Conservation (phyloP, 345 rosid genomes). For the Brassica incana region DNA sequence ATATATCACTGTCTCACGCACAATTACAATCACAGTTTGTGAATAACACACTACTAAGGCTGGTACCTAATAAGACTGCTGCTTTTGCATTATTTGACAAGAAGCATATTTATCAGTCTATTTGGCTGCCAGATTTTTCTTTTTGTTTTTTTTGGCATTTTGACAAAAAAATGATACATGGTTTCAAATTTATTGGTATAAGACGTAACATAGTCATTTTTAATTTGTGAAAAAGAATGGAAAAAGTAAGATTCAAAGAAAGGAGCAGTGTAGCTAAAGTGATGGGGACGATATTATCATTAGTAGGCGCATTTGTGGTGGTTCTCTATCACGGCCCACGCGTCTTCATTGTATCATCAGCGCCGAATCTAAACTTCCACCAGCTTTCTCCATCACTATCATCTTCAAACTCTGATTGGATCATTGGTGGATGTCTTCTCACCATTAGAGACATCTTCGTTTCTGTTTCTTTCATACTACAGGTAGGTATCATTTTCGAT, state of each 20-base stretch:
- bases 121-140: too few relatives aligned
- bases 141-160: not conserved
- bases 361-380: slow-evolving; percentile 16
- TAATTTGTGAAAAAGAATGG: slow-evolving; percentile 58
- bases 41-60: not conserved
- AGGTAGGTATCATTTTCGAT: slow-evolving; percentile 61
- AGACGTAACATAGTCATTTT: not conserved
- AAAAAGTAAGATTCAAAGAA: slow-evolving; percentile 51
- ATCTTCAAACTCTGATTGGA: slow-evolving; percentile 57
- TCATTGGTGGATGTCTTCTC: slow-evolving; percentile 69
- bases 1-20: not conserved
- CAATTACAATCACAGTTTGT: not conserved
- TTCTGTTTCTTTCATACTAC: slow-evolving; percentile 73
- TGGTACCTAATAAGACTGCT: not conserved
- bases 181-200: not conserved
- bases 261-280: slow-evolving; percentile 71
- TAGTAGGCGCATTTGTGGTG: slow-evolving; percentile 67
- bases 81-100: not conserved
- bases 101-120: not conserved
- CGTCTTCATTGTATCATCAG: slow-evolving; percentile 40
- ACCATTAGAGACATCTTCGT: slow-evolving; percentile 53
- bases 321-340: slow-evolving; percentile 69
- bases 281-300: slow-evolving; percentile 67
- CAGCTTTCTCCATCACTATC: slow-evolving; percentile 41
- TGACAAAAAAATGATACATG: not conserved